Evolutionary conservation across 1,284 basidiomycete species (phyloP), one percentile per base, ranked within the genome.

Genomic region (Rhodotorula sp.): DNA sequence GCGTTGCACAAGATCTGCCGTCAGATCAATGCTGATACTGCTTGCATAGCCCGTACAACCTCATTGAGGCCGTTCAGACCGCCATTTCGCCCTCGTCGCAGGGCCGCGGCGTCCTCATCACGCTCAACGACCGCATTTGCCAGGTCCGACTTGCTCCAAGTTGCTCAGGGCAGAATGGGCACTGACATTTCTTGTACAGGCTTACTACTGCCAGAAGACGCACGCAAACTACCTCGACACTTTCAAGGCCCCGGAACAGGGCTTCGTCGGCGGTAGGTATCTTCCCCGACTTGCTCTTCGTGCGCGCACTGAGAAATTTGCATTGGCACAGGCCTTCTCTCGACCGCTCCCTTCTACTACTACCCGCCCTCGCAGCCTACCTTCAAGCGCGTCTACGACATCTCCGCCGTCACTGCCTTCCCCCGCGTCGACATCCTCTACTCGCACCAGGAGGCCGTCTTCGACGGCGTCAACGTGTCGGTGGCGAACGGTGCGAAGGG

Each of bases 71-170:
- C 14, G 77, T 80, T 13, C 73, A 74, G 4, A 71, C 78, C 23
- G 79, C 78, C 16, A 73, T 71, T 12, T 63, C 66, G 16, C 76
- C 79, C 19, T 59, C 25, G 21, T 73, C 79, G 2, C 27, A 66
- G n/a, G 70, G 74, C 19, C 76, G 80, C 14, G 80, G 80, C 8
- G 76, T 77, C 1, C 63, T 81, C 59, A 73, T 81, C 60, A 76
- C 77, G 23, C 67, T 81, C 57, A 81, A 81, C 70, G 80, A 82
- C 66, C 73, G 80, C 17, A 79, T 81, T 64, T 75, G 75, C 25
- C 66, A 73, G 23, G 67, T 75, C 59, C 7, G 57, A 41, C 10
- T 34, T 25, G 25, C 8, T 7, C 48, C 23, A 17, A 7, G 8
- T 1, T 19, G 19, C 16, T 4, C 19, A 1, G 19, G 8, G 2